Conservation (phyloP, 345 rosid genomes). For the Jatropha curcas region DNA sequence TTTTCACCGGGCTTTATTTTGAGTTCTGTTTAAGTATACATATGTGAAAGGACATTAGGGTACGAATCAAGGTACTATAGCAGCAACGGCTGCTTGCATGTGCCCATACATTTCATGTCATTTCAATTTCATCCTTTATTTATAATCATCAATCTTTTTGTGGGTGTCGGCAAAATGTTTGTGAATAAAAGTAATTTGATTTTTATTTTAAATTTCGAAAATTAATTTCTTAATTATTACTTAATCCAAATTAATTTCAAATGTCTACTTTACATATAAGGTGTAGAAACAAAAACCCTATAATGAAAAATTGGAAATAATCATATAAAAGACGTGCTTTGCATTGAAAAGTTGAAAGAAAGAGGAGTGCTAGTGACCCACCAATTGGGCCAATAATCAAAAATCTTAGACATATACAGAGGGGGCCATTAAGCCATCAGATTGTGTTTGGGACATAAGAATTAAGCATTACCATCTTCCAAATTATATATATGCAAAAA, state of each 20-base stretch:
- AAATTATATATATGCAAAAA: no score
- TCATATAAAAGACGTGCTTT: no score
- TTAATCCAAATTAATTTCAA: no score
- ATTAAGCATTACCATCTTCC: no score
- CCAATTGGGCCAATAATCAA: not conserved
- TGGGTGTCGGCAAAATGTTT: constrained; percentile 11
- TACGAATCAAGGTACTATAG: constrained; percentile 33
- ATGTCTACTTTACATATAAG: not conserved
- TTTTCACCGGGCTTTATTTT: no score
- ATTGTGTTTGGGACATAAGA: not conserved
- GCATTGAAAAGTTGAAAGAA: not conserved
- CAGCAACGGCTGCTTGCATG: not conserved
- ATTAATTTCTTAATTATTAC: no score
- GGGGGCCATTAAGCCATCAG: not conserved
- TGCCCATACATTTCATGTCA: not conserved
- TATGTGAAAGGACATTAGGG: constrained; percentile 24
- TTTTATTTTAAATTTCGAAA: no score
- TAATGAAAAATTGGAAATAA: no score
- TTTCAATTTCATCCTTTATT: not conserved
- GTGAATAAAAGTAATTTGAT: not conserved
- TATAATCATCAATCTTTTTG: not conserved
- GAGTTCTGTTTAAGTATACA: not conserved
- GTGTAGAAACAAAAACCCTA: no score
- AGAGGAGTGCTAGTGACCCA: not conserved
- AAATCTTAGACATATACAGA: not conserved